A percentile compares a stretch with the other conserved stretches of the same genome.
Conservation (phyloP, 805 yeast genomes). For the Wickerhamiella dianesei region DNA sequence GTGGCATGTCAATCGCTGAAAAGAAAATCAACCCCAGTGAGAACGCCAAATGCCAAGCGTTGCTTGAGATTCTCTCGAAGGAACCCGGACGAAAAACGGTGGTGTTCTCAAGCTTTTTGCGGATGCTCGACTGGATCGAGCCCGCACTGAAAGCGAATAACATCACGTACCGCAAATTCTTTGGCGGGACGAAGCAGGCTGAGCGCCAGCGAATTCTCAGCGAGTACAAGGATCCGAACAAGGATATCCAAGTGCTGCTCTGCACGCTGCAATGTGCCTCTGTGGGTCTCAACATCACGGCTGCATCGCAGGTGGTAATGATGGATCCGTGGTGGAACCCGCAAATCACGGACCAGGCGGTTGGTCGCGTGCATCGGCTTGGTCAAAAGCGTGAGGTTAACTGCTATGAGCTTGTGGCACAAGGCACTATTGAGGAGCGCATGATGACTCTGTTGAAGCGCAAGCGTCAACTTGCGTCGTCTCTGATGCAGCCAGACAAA, state of each 20-base stretch:
- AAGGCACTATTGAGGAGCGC: conserved; percentile 31
- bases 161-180: conserved; percentile 25
- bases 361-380: conserved; percentile 37
- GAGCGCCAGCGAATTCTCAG: conserved; percentile 25
- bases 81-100: conserved; percentile 31
- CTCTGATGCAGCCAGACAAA: conserved; percentile 16
- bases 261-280: conserved; percentile 36
- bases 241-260: conserved; percentile 23
- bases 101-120: conserved; percentile 33
- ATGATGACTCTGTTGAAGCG: conserved; percentile 26
- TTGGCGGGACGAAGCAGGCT: conserved; percentile 26
- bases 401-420: conserved; percentile 31
- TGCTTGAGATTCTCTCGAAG: conserved; percentile 25
- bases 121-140: conserved; percentile 25
- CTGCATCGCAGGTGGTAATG: conserved; percentile 32
- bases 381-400: conserved; percentile 35
- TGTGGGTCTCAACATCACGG: conserved; percentile 32
- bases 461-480: conserved; percentile 26
- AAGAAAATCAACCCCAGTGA: conserved; percentile 7
- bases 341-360: conserved; percentile 37
- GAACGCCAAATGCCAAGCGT: conserved; percentile 24
- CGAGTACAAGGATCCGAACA: conserved; percentile 20
- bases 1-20: conserved; percentile 14
- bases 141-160: conserved; percentile 24
- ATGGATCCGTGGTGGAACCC: conserved; percentile 42